phyloP scores from a whole-genome alignment of 495 filamentous ascomycete genomes.

The Thermochaetoides thermophila region DNA sequence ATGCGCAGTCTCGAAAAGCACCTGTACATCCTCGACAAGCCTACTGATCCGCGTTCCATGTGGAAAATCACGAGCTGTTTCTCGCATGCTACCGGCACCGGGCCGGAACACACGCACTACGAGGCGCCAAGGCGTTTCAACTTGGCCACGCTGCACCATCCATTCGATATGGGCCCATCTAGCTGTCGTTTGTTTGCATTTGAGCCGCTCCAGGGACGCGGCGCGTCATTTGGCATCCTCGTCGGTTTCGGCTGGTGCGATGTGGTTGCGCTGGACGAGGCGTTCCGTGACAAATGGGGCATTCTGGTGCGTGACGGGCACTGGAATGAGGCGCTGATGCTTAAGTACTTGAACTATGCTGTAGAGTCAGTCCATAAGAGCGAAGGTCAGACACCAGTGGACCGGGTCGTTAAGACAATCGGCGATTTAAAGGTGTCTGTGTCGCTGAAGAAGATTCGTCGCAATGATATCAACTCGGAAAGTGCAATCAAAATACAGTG shows the following conservation, averaged over 20 bases:
- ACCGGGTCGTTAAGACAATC: conserved; percentile 5
- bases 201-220: conserved; percentile 2
- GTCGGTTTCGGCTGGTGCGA: conserved; percentile 12
- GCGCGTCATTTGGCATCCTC: conserved; percentile 8
- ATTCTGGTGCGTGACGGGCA: conserved; percentile 7
- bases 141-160: conserved; percentile 6
- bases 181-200: conserved; percentile 10
- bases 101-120: conserved; percentile 8
- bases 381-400: not conserved
- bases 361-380: not conserved
- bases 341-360: conserved; percentile 5
- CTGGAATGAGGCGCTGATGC: conserved; percentile 7
- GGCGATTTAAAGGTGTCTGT: conserved; percentile 4
- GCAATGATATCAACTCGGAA: conserved; percentile 10
- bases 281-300: conserved; percentile 6
- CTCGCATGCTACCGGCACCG: conserved; percentile 12
- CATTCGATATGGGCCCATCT: conserved; percentile 10
- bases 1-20: conserved; percentile 7
- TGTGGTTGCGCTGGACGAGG: conserved; percentile 5
- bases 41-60: not conserved
- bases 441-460: conserved; percentile 11
- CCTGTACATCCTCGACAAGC: conserved; percentile 12
- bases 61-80: conserved; percentile 13
- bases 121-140: conserved; percentile 10
- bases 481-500: conserved; percentile 13